Base-by-base conservation (phyloP, 306 rosid genomes). In the Medicago arabica region DNA sequence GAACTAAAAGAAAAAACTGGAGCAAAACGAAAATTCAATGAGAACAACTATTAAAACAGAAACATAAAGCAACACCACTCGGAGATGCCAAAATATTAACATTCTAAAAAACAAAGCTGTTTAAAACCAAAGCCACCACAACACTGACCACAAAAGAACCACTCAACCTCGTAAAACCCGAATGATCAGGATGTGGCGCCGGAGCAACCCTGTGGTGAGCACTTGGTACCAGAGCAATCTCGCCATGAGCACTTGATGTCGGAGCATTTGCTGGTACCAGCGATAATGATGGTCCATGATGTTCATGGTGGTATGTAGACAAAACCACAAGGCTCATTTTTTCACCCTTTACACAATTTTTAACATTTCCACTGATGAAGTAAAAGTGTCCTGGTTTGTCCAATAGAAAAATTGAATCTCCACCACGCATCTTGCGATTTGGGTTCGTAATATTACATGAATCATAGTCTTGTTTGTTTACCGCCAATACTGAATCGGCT, bases 401-500 rank as follows among this genome's bases (percentile, higher is more conserved):
- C 2, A 93, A 75, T 7, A 14, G 11, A 77, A 89, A 83, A 7
- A 41, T 14, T 6, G 96, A 88, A 34, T 83, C 78, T 6, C 98
- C 96, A 14, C 60, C 80, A 14, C 67, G 72, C 57, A 88, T 17
- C 8, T 79, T 75, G 11, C 57, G 53, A 0, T 57, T 71, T 1
- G 92, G 87, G 6, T 50, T 82, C 1, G 28, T 72, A 2, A 80
- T 47, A 82, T 85, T 87, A 86, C 93, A 91, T 0, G 92, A 78
- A 44, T 75, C 16, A 58, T 87, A 87, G 41, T 87, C 88, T 8
- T 89, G 86, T 46, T 84, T 76, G 6, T 74, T 85, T 46, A 91
- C 88, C 40, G 83, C 81, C 86, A 87, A 9, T 7, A 91, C 91
- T 1, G 98, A 89, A 67, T 93, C 87, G 1, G 80, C 72, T 3